Evolutionary conservation across 805 yeast species (phyloP), one percentile per base, ranked within the genome.

Genomic region (Komagataella pseudopastoris): DNA sequence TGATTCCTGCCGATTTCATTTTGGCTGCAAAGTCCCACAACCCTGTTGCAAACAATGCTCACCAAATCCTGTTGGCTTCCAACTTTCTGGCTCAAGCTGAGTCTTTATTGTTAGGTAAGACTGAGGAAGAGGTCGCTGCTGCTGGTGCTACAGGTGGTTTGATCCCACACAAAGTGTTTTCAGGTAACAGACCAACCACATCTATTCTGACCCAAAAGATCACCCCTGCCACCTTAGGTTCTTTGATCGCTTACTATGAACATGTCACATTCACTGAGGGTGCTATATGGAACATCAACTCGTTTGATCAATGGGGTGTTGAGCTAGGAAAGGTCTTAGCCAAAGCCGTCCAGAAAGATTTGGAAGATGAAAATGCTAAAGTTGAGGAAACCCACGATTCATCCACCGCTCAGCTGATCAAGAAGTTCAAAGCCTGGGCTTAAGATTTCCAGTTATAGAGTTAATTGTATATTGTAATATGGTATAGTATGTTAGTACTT

Each of bases 261-360:
- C 96, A 89, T 68, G 80, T 88, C 54, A 91, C 98, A 46, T 93
- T 93, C 73, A 90, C 90, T 54, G 99, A 93, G 75, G 99, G 99
- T 74, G 99, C 99, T 53, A 73, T 93, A 64, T 91, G 99, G 99
- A 93, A 95, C 80, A 90, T 93, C 76, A 93, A 93, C 83, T 91
- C 98, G 17, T 93, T 88, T 67, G 99, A 93, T 76, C 99, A 93
- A 77, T 93, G 98, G 96, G 99, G 99, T 72, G 99, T 93, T 63
- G 99, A 93, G 76, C 85, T 93, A 62, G 99, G 99, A 69, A 93
- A 93, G 76, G 95, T 85, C 51, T 81, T 93, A 66, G 99, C 99
- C 66, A 93, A 93, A 83, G 93, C 78, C 54, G 91, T 93, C 64
- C 91, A 95, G 62, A 78, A 78, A 62, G 97, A 93, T 74, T 81